Conservation (phyloP, 2,329 filamentous ascomycete genomes). For the Dactylellina drechsleri region DNA sequence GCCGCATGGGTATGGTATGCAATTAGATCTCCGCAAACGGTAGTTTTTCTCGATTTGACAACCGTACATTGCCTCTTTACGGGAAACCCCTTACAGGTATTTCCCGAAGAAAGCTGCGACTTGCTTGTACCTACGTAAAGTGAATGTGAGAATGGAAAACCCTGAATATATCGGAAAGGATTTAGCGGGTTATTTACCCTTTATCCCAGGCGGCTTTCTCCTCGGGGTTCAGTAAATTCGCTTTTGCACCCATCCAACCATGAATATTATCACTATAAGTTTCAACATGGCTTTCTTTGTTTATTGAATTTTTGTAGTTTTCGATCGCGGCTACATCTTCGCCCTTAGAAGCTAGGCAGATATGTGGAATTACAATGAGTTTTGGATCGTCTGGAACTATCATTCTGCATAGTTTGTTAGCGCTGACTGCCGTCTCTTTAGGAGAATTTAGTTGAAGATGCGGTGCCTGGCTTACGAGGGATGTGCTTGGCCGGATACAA, state of each 20-base stretch:
- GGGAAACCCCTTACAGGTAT: constrained; percentile 14
- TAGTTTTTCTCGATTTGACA: too few species aligned
- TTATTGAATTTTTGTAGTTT: constrained; percentile 24
- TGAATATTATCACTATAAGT: constrained; percentile 35
- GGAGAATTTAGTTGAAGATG: not conserved
- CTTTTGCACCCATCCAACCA: constrained; percentile 40
- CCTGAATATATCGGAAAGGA: too few species aligned
- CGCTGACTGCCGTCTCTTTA: not conserved
- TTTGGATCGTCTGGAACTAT: constrained; percentile 23
- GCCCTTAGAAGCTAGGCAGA: constrained; percentile 43
- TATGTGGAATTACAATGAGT: constrained; percentile 31
- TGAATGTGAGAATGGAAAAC: not conserved
- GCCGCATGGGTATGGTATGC: too few species aligned
- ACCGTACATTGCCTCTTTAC: not conserved
- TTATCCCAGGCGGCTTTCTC: constrained; percentile 24
- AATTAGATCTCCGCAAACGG: too few species aligned
- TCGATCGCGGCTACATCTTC: constrained; percentile 20
- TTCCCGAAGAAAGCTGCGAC: constrained; percentile 29
- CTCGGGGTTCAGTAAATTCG: constrained; percentile 11
- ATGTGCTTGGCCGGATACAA: constrained; percentile 40
- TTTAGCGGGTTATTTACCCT: constrained; percentile 23
- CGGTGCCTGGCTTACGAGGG: constrained; percentile 28
- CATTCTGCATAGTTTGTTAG: not conserved
- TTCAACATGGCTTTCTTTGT: constrained; percentile 21
- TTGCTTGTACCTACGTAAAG: constrained; percentile 27